phyloP scores from a whole-genome alignment of 306 rosid species.

The Prunus mira region DNA sequence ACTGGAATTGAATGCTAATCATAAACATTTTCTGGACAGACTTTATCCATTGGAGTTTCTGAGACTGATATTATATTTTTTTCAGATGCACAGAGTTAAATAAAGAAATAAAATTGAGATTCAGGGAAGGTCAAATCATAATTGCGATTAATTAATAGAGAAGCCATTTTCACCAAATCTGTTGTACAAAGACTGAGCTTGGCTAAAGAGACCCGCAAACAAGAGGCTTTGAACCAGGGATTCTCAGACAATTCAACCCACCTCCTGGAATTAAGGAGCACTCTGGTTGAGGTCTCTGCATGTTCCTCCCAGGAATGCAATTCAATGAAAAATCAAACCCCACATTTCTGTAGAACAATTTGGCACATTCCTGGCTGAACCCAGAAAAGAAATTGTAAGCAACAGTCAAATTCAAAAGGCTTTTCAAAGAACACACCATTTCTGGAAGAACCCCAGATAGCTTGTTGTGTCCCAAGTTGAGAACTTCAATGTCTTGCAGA shows the following conservation, averaged over 20 bases:
- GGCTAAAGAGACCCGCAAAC: constrained; percentile 53
- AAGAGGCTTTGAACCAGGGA: constrained; percentile 71
- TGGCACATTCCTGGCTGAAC: constrained; percentile 72
- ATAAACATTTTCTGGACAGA: not conserved
- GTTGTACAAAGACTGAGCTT: constrained; percentile 17
- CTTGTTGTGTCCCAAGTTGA: constrained; percentile 79
- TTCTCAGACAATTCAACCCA: constrained; percentile 70
- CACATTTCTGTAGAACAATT: constrained; percentile 51
- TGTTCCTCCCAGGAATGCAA: constrained; percentile 76
- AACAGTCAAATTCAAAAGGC: constrained; percentile 71
- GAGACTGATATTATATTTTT: not conserved
- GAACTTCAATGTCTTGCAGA: constrained; percentile 68
- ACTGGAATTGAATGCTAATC: not conserved
- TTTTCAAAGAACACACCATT: constrained; percentile 60
- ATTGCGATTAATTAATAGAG: constrained; percentile 37
- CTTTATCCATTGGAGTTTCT: too few species aligned
- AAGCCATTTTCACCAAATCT: constrained; percentile 33
- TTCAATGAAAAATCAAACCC: constrained; percentile 85
- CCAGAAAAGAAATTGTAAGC: constrained; percentile 96
- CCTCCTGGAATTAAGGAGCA: constrained; percentile 85
- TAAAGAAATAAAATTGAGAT: constrained; percentile 25
- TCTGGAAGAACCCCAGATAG: constrained; percentile 91
- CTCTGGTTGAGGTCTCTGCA: constrained; percentile 89
- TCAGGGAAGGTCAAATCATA: constrained; percentile 33
- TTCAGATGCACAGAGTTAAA: constrained; percentile 16